phyloP scores from a whole-genome alignment of 2,329 filamentous ascomycete species.

The Colletotrichum lini region DNA sequence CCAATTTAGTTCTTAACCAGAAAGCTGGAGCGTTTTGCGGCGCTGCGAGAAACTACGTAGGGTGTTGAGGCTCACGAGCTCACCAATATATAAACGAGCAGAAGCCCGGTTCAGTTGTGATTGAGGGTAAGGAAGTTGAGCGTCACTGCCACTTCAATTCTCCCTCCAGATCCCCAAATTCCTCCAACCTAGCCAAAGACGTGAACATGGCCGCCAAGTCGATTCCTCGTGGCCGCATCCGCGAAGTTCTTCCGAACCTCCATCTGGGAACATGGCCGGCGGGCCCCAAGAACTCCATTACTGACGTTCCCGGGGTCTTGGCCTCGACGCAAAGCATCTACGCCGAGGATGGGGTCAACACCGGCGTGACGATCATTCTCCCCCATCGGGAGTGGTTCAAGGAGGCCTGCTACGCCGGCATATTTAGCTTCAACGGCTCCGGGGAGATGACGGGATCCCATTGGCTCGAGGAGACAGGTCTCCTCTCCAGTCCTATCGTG shows the following conservation, averaged over 20 bases:
- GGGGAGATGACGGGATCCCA: slow-evolving; percentile 74
- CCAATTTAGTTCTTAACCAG: neutral
- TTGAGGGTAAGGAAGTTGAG: too few species aligned
- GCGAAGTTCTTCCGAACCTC: slow-evolving; percentile 61
- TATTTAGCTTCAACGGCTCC: slow-evolving; percentile 75
- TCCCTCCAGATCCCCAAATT: too few species aligned
- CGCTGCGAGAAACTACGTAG: too few species aligned
- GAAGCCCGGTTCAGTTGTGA: too few species aligned
- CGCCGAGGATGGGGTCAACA: slow-evolving; percentile 57
- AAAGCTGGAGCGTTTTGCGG: neutral
- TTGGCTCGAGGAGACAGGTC: slow-evolving; percentile 74
- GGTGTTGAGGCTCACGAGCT: neutral
- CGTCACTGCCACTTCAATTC: neutral
- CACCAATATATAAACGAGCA: neutral
- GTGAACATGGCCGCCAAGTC: slow-evolving; percentile 21
- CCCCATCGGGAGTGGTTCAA: slow-evolving; percentile 61
- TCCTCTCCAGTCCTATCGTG: slow-evolving; percentile 71
- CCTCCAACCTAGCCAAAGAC: neutral
- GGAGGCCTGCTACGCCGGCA: slow-evolving; percentile 62
- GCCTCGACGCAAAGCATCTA: slow-evolving; percentile 62
- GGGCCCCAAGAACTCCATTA: slow-evolving; percentile 64
- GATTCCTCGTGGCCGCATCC: slow-evolving; percentile 52
- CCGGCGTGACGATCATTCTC: slow-evolving; percentile 65
- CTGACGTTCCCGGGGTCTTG: slow-evolving; percentile 64
- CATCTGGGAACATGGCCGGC: slow-evolving; percentile 60